Evolutionary conservation across 306 rosid species (phyloP).

Genomic region (Styphnolobium japonicum): DNA sequence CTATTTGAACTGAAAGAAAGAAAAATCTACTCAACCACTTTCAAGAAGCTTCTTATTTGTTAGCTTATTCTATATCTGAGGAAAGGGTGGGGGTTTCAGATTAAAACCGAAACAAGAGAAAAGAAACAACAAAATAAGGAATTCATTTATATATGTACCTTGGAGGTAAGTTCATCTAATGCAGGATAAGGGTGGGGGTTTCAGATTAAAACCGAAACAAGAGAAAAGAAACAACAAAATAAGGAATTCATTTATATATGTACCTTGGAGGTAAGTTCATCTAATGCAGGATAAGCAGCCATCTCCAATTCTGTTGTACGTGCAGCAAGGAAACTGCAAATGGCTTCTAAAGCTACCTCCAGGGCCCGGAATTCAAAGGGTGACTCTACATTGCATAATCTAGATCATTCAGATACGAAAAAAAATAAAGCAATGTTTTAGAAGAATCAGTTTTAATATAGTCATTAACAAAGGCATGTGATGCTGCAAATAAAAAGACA

Average conservation of each 20-base stretch:
- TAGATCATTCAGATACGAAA: slow-evolving; percentile 32
- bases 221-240: not conserved
- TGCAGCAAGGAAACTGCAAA: slow-evolving; percentile 95
- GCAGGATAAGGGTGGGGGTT: slow-evolving; percentile 77
- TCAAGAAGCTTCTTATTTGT: slow-evolving; percentile 5
- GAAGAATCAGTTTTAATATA: not conserved
- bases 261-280: slow-evolving; percentile 93
- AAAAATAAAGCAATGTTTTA: slow-evolving; percentile 7
- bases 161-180: slow-evolving; percentile 87
- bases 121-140: slow-evolving; percentile 10
- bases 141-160: slow-evolving; percentile 45
- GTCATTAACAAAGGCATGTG: not conserved
- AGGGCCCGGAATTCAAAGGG: slow-evolving; percentile 96
- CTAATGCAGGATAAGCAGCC: slow-evolving; percentile 93
- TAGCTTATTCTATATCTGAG: not conserved
- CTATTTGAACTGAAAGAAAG: not conserved
- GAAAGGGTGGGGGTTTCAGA: not conserved
- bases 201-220: not conserved
- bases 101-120: not conserved
- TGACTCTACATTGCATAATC: slow-evolving; percentile 64
- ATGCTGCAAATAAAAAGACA: slow-evolving; percentile 11
- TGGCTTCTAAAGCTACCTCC: slow-evolving; percentile 96
- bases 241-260: slow-evolving; percentile 13
- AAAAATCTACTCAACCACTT: not conserved
- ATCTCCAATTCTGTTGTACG: slow-evolving; percentile 90